Percentiles rank a stretch among this genome's conserved stretches.
These are phyloP conservation scores for Diutina sp. DNA, from an alignment of 1,139 yeast genomes.

Conservation along the genomic window DNA sequence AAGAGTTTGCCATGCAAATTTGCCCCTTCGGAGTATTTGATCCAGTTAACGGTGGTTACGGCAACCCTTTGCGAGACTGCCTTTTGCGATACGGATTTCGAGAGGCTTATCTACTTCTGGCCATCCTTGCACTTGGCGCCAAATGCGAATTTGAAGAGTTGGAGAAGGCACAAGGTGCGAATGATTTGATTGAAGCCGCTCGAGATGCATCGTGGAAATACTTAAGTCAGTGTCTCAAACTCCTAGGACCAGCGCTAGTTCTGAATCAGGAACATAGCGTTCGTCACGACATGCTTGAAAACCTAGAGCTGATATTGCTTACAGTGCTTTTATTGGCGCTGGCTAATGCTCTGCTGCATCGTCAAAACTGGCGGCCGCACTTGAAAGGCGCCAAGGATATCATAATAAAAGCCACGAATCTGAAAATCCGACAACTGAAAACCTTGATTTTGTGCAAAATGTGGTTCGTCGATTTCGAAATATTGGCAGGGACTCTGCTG, in stretches of 20 bases:
- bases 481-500: slow-evolving; percentile 57
- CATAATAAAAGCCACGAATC: slow-evolving; percentile 32
- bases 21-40: slow-evolving; percentile 49
- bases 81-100: slow-evolving; percentile 44
- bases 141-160: neutral
- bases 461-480: slow-evolving; percentile 60
- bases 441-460: slow-evolving; percentile 47
- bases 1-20: slow-evolving; percentile 44
- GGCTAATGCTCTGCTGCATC: slow-evolving; percentile 52
- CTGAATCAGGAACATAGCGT: slow-evolving; percentile 4
- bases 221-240: slow-evolving; percentile 45
- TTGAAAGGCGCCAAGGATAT: slow-evolving; percentile 63
- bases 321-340: slow-evolving; percentile 58
- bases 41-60: slow-evolving; percentile 13
- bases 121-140: slow-evolving; percentile 66
- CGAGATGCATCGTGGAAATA: slow-evolving; percentile 46
- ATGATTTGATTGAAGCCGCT: neutral
- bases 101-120: slow-evolving; percentile 52
- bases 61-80: slow-evolving; percentile 57
- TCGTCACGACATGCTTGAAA: slow-evolving; percentile 21
- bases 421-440: slow-evolving; percentile 13
- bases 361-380: slow-evolving; percentile 71
- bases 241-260: slow-evolving; percentile 32
- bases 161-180: neutral
- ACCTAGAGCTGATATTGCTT: slow-evolving; percentile 56